Conservation (phyloP, 108 stramenopile genomes). For the Thalassiosira profunda region DNA sequence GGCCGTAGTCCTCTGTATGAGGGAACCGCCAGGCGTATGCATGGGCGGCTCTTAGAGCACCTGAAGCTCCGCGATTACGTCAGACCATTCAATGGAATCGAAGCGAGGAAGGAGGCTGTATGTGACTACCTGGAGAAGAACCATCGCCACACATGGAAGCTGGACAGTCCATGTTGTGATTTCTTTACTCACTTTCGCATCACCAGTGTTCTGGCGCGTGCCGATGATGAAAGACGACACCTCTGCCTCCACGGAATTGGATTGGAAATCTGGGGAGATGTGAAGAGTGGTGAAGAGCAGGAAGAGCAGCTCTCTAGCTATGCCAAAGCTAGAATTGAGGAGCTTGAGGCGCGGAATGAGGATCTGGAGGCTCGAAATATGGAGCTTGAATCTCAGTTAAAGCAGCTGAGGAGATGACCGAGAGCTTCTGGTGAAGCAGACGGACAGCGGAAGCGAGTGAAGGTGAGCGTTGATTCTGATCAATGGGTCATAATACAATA, state of each 20-base stretch:
- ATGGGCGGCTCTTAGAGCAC: background rate
- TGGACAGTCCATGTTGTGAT: background rate
- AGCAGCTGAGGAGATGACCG: no score
- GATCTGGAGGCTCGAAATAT: no score
- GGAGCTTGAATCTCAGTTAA: no score
- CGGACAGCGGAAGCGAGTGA: no score
- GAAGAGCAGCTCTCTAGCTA: no score
- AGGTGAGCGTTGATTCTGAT: no score
- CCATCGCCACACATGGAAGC: slow-evolving; percentile 13
- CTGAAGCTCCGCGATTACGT: background rate
- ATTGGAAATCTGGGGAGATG: slow-evolving; percentile 15
- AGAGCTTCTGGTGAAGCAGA: no score
- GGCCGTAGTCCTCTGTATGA: no score
- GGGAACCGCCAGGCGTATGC: background rate
- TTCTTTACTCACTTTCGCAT: slow-evolving; percentile 11
- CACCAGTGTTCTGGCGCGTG: background rate
- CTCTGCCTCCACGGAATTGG: slow-evolving; percentile 9
- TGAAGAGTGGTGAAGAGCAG: no score
- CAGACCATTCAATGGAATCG: background rate
- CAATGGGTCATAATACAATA: no score
- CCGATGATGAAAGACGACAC: background rate
- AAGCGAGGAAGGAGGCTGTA: background rate
- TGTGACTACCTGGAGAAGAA: slow-evolving; percentile 14
- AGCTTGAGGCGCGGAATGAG: no score
- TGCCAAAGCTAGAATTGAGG: no score